These are phyloP conservation scores for Ceratocystis diversiconidia DNA, from an alignment of 2,329 filamentous ascomycete genomes.

Conservation along the genomic window DNA sequence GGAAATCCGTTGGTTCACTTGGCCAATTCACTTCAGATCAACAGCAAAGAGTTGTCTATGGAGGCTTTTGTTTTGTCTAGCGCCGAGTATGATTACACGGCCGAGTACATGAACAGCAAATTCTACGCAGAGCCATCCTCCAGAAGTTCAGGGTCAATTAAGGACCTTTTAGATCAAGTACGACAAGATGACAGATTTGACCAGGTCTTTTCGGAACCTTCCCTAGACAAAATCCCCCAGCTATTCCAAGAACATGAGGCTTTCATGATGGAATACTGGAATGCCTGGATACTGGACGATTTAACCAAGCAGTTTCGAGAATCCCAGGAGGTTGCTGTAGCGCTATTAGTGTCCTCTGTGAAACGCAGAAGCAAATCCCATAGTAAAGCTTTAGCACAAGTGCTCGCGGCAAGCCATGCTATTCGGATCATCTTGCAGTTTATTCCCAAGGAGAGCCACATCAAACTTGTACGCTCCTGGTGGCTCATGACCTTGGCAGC, in stretches of 20 bases:
- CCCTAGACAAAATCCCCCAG: constrained; percentile 43
- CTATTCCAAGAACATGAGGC: constrained; percentile 57
- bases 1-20: constrained; percentile 89
- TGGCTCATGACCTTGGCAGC: constrained; percentile 69
- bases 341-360: constrained; percentile 48
- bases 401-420: constrained; percentile 76
- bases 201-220: constrained; percentile 44
- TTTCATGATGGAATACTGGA: constrained; percentile 75
- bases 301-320: constrained; percentile 61
- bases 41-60: constrained; percentile 72
- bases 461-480: constrained; percentile 69
- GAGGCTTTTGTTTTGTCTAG: constrained; percentile 65
- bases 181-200: constrained; percentile 56
- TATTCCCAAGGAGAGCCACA: constrained; percentile 57
- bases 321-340: constrained; percentile 48
- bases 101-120: constrained; percentile 57
- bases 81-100: constrained; percentile 43
- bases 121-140: constrained; percentile 53
- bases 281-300: constrained; percentile 56
- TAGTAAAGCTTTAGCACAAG: constrained; percentile 70
- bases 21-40: constrained; percentile 82
- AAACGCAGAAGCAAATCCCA: constrained; percentile 47
- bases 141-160: constrained; percentile 45
- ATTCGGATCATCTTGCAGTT: constrained; percentile 72
- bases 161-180: constrained; percentile 59